phyloP scores from a whole-genome alignment of 2,329 filamentous ascomycete species.

The Ophiostoma montium region DNA sequence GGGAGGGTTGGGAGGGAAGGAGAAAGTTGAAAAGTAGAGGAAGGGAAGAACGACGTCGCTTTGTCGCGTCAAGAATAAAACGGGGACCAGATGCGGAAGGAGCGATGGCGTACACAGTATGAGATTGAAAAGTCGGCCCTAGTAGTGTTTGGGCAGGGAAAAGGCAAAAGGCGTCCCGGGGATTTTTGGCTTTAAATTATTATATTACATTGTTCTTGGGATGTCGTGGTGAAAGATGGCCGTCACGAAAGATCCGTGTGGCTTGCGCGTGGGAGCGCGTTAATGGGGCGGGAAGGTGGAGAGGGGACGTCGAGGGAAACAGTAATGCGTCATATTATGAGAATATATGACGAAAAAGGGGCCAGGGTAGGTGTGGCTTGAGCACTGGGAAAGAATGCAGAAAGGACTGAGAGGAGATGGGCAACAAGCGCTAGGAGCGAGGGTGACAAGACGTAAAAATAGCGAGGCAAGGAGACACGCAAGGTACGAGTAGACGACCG shows the following conservation, averaged over 20 bases:
- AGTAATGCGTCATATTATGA: not conserved
- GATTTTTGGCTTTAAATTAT: not conserved
- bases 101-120: constrained; percentile 9
- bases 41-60: constrained; percentile 11
- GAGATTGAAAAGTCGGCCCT: constrained; percentile 3
- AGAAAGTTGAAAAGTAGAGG: not conserved
- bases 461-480: too few relatives aligned
- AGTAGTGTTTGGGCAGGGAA: constrained; percentile 2
- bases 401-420: too few relatives aligned
- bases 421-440: too few relatives aligned
- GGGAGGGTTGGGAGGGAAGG: not conserved
- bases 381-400: not conserved
- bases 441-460: too few relatives aligned
- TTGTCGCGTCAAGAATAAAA: constrained; percentile 12
- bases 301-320: not conserved
- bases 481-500: too few relatives aligned
- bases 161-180: not conserved
- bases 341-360: not conserved
- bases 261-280: constrained; percentile 1
- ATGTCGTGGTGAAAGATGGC: not conserved
- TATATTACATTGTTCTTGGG: not conserved
- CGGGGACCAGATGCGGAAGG: constrained; percentile 8
- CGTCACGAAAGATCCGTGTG: not conserved
- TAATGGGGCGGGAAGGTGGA: not conserved
- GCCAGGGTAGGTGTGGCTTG: not conserved